Conservation (phyloP, 176 grass and related monocot species). For the Coix lacrymajobi region DNA sequence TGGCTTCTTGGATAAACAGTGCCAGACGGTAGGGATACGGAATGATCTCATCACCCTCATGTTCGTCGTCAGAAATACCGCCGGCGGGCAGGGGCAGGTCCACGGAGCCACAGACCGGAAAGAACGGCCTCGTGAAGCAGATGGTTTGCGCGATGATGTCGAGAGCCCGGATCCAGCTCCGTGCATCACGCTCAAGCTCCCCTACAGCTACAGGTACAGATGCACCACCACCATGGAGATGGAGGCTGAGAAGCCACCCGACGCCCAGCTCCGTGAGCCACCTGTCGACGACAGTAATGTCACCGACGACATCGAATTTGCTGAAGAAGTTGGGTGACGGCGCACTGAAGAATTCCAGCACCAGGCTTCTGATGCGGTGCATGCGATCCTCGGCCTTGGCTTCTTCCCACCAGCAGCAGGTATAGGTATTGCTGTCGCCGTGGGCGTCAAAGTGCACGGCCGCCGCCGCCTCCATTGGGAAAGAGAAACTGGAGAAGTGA, state of each 20-base stretch:
- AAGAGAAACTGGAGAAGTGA: background rate
- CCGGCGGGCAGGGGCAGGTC: too few species aligned
- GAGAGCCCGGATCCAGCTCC: background rate
- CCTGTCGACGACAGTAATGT: background rate
- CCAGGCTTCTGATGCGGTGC: background rate
- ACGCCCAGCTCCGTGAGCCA: background rate
- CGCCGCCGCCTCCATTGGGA: too few species aligned
- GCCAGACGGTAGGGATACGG: background rate
- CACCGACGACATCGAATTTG: accelerated
- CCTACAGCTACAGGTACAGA: too few species aligned
- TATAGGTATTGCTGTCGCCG: too few species aligned
- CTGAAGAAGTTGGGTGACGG: background rate
- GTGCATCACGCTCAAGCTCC: background rate
- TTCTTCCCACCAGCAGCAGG: too few species aligned
- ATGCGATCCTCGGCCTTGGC: background rate
- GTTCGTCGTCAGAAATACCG: too few species aligned
- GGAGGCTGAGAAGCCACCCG: background rate
- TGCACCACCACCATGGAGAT: background rate
- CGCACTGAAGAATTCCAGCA: background rate
- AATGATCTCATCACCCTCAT: background rate
- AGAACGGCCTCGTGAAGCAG: background rate
- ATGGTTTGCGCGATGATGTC: background rate
- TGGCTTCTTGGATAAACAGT: background rate
- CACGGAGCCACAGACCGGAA: background rate
- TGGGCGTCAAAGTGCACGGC: background rate